These are phyloP conservation scores for Rhypophila decipiens DNA, from an alignment of 495 filamentous ascomycete genomes.

Conservation along the genomic window DNA sequence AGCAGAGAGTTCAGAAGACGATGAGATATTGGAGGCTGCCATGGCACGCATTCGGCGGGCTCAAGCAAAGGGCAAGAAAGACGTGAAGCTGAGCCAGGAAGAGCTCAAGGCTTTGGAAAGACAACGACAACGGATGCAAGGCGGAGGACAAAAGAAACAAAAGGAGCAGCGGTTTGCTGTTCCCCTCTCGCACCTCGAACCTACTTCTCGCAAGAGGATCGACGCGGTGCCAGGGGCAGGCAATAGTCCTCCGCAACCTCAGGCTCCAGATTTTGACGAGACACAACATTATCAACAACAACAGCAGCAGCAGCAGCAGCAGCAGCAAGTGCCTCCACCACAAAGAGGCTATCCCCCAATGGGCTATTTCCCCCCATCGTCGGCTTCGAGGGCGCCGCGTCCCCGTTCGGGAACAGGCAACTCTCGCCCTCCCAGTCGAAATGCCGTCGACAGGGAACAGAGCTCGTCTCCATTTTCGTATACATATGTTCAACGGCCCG, in stretches of 20 bases:
- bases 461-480: constrained; percentile 38
- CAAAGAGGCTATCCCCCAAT: constrained; percentile 22
- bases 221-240: constrained; percentile 2
- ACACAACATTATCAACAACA: too few species aligned
- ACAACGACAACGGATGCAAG: constrained; percentile 52
- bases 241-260: constrained; percentile 7
- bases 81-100: constrained; percentile 66
- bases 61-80: constrained; percentile 61
- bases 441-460: constrained; percentile 18
- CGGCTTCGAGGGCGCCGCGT: constrained; percentile 21
- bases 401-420: constrained; percentile 26
- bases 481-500: constrained; percentile 32
- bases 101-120: constrained; percentile 71
- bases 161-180: constrained; percentile 36
- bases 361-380: constrained; percentile 33
- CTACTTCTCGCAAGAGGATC: constrained; percentile 14
- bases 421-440: constrained; percentile 19
- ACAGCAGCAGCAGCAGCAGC: too few species aligned
- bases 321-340: too few species aligned
- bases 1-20: constrained; percentile 50
- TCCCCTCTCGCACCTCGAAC: constrained; percentile 33
- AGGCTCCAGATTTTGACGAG: constrained; percentile 4
- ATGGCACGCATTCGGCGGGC: constrained; percentile 71
- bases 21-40: constrained; percentile 61
- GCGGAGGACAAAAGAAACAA: constrained; percentile 29